Conservation (phyloP, 257 asterid species). For the Scutellaria barbata region DNA sequence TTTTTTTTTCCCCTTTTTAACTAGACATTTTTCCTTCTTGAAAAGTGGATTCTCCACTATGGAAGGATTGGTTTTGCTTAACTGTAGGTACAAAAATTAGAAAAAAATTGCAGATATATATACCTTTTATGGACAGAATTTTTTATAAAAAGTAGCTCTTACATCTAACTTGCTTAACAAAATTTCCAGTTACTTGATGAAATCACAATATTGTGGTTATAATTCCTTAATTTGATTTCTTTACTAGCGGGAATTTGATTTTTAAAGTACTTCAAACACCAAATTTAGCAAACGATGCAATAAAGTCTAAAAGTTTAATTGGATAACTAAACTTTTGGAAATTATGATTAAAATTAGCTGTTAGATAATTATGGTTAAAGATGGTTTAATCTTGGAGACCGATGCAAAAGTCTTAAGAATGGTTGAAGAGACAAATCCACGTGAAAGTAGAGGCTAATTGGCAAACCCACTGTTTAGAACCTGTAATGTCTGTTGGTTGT, state of each 20-base stretch:
- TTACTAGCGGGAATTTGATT: neutral
- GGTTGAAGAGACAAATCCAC: slow-evolving; percentile 46
- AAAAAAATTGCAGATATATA: neutral
- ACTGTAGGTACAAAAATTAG: slow-evolving; percentile 23
- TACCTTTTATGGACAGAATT: no score
- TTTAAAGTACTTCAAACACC: neutral
- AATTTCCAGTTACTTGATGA: neutral
- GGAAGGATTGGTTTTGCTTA: slow-evolving; percentile 29
- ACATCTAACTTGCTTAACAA: no score
- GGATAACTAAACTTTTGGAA: neutral
- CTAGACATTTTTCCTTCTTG: slow-evolving; percentile 25
- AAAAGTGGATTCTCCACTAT: slow-evolving; percentile 43
- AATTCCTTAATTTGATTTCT: neutral
- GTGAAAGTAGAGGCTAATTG: slow-evolving; percentile 43
- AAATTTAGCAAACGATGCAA: neutral
- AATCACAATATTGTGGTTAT: no score
- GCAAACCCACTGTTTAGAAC: slow-evolving; percentile 42
- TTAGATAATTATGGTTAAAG: neutral
- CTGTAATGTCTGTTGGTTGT: slow-evolving; percentile 40
- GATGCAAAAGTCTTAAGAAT: slow-evolving; percentile 33
- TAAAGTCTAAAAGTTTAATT: neutral
- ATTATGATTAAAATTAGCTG: no score
- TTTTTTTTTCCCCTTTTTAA: neutral
- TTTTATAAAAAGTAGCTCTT: no score
- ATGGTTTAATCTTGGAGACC: slow-evolving; percentile 23